These are phyloP conservation scores for Phyllosticta paracitricarpa DNA, from an alignment of 2,329 filamentous ascomycete species.

Conservation along the genomic window DNA sequence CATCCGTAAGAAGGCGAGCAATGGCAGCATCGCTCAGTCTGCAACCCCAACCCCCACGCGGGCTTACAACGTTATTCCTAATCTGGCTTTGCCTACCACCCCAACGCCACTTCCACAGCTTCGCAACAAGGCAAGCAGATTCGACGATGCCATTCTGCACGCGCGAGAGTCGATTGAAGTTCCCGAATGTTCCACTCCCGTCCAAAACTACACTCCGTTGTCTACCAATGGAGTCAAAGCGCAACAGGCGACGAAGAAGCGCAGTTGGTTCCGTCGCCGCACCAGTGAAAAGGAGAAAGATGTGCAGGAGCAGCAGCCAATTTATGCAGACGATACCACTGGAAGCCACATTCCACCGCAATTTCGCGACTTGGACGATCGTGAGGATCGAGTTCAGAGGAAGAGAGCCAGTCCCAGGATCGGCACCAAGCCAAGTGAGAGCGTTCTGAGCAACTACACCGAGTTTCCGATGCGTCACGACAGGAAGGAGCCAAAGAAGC, in stretches of 20 bases:
- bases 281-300: conserved; percentile 23
- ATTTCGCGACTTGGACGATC: conserved; percentile 20
- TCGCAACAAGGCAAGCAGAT: conserved; percentile 2
- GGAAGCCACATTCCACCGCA: conserved; percentile 15
- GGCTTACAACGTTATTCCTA: not conserved
- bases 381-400: conserved; percentile 17
- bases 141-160: not conserved
- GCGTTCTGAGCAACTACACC: conserved; percentile 18
- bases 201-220: not conserved
- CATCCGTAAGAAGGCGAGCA: conserved; percentile 41
- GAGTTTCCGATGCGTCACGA: conserved; percentile 34
- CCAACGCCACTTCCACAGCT: not conserved
- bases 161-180: not conserved
- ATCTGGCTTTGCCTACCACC: not conserved
- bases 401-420: conserved; percentile 1
- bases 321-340: conserved; percentile 11
- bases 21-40: conserved; percentile 14
- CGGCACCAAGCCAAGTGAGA: not conserved
- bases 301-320: conserved; percentile 23
- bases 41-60: not conserved
- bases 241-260: conserved; percentile 30
- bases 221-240: conserved; percentile 13
- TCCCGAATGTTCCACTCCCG: not conserved
- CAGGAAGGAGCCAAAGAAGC: conserved; percentile 14
- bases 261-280: conserved; percentile 35